Percentiles rank a stretch among this genome's conserved stretches.
phyloP scores from a whole-genome alignment of 176 grass and related monocot species.

The Juncus inflexus region DNA sequence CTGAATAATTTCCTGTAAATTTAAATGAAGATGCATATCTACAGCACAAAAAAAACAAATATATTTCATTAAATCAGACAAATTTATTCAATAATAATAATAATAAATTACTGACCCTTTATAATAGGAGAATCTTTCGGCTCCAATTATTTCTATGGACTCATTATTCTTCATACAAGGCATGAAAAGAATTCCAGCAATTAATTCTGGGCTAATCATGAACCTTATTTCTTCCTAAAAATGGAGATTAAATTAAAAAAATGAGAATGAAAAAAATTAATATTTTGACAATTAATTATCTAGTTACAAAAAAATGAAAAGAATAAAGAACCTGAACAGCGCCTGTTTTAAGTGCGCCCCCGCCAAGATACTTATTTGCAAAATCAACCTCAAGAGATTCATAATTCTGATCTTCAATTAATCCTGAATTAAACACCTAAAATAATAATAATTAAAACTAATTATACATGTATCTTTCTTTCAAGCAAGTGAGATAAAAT shows the following conservation, averaged over 20 bases:
- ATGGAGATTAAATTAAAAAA: background rate
- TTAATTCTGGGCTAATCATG: constrained; percentile 87
- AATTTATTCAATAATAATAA: background rate
- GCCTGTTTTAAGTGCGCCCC: constrained; percentile 68
- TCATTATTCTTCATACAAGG: constrained; percentile 76
- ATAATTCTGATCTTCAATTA: constrained; percentile 83
- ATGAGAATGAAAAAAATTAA: too few relatives aligned
- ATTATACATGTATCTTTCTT: background rate
- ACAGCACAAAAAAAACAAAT: background rate
- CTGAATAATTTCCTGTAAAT: constrained; percentile 59
- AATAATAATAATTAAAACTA: constrained; percentile 32
- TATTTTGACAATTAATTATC: too few relatives aligned
- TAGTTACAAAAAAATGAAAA: too few relatives aligned
- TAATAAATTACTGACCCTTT: constrained; percentile 50
- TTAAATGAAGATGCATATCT: constrained; percentile 76
- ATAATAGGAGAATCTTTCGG: constrained; percentile 69
- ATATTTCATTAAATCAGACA: background rate
- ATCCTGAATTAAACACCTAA: constrained; percentile 68
- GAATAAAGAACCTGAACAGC: constrained; percentile 70
- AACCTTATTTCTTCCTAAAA: constrained; percentile 78
- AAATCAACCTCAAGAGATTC: constrained; percentile 86
- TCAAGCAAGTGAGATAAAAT: background rate
- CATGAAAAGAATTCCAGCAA: constrained; percentile 76
- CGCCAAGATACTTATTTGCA: constrained; percentile 88
- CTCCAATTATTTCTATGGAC: constrained; percentile 80